Evolutionary conservation across 2,329 filamentous ascomycete genomes (phyloP).

Genomic region (Xylariaceae sp.): DNA sequence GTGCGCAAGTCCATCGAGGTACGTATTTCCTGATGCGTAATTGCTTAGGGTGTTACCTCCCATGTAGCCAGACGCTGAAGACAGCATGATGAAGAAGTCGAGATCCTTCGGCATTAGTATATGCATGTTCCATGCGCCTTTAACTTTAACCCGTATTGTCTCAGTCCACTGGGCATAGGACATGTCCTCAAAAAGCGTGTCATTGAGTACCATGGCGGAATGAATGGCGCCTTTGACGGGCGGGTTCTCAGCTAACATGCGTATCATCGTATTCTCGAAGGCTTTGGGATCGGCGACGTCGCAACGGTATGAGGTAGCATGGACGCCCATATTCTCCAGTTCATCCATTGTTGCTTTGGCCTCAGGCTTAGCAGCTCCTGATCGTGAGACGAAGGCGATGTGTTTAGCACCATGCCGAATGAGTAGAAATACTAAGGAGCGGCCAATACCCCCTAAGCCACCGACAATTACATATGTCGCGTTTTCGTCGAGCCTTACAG

Average conservation of each 20-base stretch:
- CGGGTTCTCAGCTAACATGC: not conserved
- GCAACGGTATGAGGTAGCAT: not conserved
- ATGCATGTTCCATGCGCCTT: conserved; percentile 24
- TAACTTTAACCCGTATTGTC: conserved; percentile 19
- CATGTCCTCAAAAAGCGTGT: conserved; percentile 23
- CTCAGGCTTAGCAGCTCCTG: conserved; percentile 19
- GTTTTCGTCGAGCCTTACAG: conserved; percentile 16
- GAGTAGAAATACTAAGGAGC: conserved; percentile 35
- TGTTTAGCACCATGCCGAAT: conserved; percentile 38
- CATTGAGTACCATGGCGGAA: conserved; percentile 33
- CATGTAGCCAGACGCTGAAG: conserved; percentile 16
- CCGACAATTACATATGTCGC: conserved; percentile 43
- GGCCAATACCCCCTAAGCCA: conserved; percentile 41
- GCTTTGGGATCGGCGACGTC: conserved; percentile 3
- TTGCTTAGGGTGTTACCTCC: not conserved
- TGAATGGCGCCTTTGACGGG: conserved; percentile 4
- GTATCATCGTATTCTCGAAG: not conserved
- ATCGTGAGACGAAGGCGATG: conserved; percentile 38
- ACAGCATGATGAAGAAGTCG: conserved; percentile 32
- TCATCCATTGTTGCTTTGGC: conserved; percentile 17
- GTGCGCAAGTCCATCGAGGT: not conserved
- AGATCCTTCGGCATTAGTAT: conserved; percentile 12
- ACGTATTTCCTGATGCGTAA: conserved; percentile 2
- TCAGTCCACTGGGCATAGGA: conserved; percentile 10
- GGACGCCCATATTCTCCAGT: conserved; percentile 11